These are phyloP conservation scores for Irpex sp. DNA, from an alignment of 1,284 basidiomycete genomes.

Conservation along the genomic window DNA sequence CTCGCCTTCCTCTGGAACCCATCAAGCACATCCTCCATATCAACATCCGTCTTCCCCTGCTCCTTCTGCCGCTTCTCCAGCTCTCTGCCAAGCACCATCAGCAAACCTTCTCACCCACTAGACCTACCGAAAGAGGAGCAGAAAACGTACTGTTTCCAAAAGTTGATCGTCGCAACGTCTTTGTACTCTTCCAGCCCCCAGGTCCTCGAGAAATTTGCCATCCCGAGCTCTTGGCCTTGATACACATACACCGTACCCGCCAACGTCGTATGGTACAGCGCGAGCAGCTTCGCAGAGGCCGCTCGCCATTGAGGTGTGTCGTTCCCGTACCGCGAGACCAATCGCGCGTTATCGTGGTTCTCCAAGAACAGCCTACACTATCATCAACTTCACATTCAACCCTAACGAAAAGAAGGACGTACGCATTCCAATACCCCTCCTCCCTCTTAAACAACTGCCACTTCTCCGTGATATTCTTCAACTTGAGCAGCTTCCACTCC, in stretches of 20 bases:
- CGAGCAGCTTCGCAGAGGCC: conserved; percentile 60
- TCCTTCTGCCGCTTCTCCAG: conserved; percentile 35
- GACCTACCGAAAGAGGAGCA: conserved; percentile 10
- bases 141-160: conserved; percentile 37
- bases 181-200: conserved; percentile 76
- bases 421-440: conserved; percentile 66
- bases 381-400: too few species aligned
- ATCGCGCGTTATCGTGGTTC: conserved; percentile 66
- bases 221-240: conserved; percentile 72
- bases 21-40: conserved; percentile 57
- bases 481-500: conserved; percentile 51
- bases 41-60: conserved; percentile 37
- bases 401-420: too few species aligned
- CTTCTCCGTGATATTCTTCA: conserved; percentile 51
- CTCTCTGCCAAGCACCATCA: conserved; percentile 1
- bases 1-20: conserved; percentile 60
- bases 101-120: not conserved
- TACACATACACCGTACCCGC: conserved; percentile 71
- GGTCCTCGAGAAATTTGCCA: conserved; percentile 61
- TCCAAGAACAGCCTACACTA: conserved; percentile 50
- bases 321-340: conserved; percentile 63
- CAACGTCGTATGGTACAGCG: conserved; percentile 57
- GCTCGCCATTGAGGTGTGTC: conserved; percentile 54
- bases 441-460: conserved; percentile 61
- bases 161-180: conserved; percentile 59